A percentile compares a stretch with the other conserved stretches of the same genome.
Evolutionary conservation across 768 basidiomycete genomes (phyloP).

Genomic region (Trametes punicea): DNA sequence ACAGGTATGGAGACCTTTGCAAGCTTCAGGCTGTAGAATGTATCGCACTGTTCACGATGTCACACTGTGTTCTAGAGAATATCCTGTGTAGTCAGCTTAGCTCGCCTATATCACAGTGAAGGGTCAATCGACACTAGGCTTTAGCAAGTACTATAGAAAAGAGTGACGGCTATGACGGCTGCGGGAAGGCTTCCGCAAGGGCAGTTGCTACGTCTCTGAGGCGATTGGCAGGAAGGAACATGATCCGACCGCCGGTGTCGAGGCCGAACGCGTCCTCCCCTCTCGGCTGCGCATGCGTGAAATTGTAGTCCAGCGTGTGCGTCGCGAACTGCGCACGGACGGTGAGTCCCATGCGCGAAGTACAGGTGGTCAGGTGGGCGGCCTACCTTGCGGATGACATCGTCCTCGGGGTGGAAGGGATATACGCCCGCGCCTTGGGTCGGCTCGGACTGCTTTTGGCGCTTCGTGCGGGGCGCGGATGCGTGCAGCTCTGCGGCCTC

Average conservation of each 20-base stretch:
- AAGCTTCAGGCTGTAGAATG: too few species aligned
- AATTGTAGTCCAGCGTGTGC: slow-evolving; percentile 50
- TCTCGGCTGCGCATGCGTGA: slow-evolving; percentile 50
- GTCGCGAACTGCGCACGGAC: slow-evolving; percentile 43
- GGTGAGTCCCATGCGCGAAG: too few species aligned
- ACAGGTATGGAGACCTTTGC: too few species aligned
- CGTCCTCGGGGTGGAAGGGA: slow-evolving; percentile 87
- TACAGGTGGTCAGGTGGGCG: neutral
- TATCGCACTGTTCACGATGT: too few species aligned
- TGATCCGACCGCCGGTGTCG: slow-evolving; percentile 63
- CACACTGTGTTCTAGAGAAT: too few species aligned
- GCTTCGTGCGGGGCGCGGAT: slow-evolving; percentile 36
- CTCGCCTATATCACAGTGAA: too few species aligned
- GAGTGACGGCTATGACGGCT: slow-evolving; percentile 24
- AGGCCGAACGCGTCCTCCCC: slow-evolving; percentile 69
- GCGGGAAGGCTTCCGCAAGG: slow-evolving; percentile 25
- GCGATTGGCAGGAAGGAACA: slow-evolving; percentile 50
- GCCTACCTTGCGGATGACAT: slow-evolving; percentile 61
- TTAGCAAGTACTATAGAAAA: too few species aligned
- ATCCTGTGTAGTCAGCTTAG: too few species aligned
- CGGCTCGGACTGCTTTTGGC: slow-evolving; percentile 39
- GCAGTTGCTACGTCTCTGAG: slow-evolving; percentile 36
- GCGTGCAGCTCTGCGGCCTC: slow-evolving; percentile 58
- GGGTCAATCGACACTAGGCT: too few species aligned
- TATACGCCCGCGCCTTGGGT: slow-evolving; percentile 45